These are phyloP conservation scores for Penicillium sp. DNA, from an alignment of 2,329 filamentous ascomycete species.

Conservation along the genomic window DNA sequence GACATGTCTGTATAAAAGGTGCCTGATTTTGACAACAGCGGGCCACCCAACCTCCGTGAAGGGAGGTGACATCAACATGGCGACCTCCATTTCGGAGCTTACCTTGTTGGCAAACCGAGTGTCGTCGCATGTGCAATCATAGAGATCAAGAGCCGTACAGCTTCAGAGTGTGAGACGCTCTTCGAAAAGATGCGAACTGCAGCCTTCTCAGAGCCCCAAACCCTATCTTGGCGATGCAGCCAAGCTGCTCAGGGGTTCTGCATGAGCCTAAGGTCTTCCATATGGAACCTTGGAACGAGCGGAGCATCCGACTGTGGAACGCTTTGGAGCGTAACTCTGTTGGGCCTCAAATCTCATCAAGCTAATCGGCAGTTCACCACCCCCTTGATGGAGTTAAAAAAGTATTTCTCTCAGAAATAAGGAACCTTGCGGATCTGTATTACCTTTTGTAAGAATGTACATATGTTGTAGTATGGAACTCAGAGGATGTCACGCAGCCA, in stretches of 20 bases:
- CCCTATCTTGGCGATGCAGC: neutral
- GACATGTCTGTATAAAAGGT: neutral
- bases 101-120: neutral
- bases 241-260: neutral
- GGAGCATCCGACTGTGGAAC: too few relatives aligned
- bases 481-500: neutral
- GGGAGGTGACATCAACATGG: neutral
- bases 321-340: neutral
- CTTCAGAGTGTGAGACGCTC: neutral
- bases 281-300: neutral
- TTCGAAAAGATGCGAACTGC: neutral
- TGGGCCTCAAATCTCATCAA: neutral
- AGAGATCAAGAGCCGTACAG: neutral
- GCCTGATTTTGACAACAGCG: neutral
- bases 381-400: neutral
- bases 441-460: too few relatives aligned
- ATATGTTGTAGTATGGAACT: neutral
- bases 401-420: neutral
- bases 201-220: neutral
- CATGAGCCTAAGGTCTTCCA: neutral
- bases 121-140: neutral
- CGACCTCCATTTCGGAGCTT: neutral
- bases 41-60: neutral
- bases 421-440: neutral
- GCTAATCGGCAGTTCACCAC: neutral